Evolutionary conservation across 1,139 yeast genomes (phyloP).

Genomic region (Saccharomycopsis crataegensis): DNA sequence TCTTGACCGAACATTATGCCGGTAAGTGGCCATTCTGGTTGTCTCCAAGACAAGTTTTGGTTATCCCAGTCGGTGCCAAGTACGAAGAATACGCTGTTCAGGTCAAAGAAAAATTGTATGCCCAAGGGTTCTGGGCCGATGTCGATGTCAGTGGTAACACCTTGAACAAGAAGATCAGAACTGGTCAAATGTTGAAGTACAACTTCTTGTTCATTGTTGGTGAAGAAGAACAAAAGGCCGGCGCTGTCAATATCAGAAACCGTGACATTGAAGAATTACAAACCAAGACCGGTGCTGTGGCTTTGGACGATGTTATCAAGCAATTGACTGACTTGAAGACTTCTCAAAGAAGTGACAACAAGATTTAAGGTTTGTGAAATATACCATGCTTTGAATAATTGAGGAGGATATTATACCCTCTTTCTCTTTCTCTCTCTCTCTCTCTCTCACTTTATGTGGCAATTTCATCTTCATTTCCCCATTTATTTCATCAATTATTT

Average conservation of each 20-base stretch:
- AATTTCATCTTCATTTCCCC: neutral
- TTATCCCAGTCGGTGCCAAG: conserved; percentile 93
- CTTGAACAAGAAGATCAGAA: conserved; percentile 92
- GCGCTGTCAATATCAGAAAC: conserved; percentile 84
- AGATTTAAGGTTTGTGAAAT: neutral
- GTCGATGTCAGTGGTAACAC: conserved; percentile 92
- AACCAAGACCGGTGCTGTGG: conserved; percentile 79
- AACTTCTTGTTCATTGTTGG: conserved; percentile 95
- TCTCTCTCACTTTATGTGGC: neutral
- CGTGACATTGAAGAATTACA: conserved; percentile 84
- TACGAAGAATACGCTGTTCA: conserved; percentile 82
- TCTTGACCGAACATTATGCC: conserved; percentile 91
- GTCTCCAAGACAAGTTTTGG: conserved; percentile 92
- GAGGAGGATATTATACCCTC: neutral
- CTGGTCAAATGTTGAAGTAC: conserved; percentile 86
- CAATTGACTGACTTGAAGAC: conserved; percentile 59
- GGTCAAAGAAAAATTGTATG: conserved; percentile 61
- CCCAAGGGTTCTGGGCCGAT: conserved; percentile 71
- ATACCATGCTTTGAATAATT: neutral
- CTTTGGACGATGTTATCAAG: conserved; percentile 59
- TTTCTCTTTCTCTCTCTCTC: neutral
- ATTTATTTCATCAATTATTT: neutral
- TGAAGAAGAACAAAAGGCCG: conserved; percentile 74
- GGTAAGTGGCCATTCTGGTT: conserved; percentile 99
- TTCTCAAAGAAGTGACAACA: conserved; percentile 63